A percentile compares a stretch with the other conserved stretches of the same genome.
phyloP scores from a whole-genome alignment of 768 basidiomycete genomes.

The Termitomyces sp. region DNA sequence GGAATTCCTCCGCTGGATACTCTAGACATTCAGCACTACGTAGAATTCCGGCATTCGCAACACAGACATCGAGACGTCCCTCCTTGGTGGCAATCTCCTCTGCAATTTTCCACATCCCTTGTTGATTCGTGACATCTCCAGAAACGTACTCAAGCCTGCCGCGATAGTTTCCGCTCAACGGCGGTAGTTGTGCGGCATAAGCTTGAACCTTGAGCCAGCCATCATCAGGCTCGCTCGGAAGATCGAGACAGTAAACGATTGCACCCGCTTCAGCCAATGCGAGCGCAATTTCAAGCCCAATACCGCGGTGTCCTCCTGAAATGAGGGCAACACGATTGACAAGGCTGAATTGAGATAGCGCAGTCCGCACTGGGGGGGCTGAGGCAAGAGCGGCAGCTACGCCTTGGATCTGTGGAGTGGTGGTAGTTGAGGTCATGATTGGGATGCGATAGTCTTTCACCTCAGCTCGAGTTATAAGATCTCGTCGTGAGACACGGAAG shows the following conservation, averaged over 20 bases:
- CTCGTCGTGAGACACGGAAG: constrained; percentile 3
- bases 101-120: constrained; percentile 36
- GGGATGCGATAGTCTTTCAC: neutral
- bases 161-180: constrained; percentile 16
- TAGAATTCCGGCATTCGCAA: constrained; percentile 64
- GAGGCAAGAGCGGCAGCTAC: constrained; percentile 19
- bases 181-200: constrained; percentile 31
- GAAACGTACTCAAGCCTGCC: constrained; percentile 40
- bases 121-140: constrained; percentile 54
- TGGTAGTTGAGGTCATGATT: constrained; percentile 1
- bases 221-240: constrained; percentile 38
- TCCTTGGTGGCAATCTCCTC: constrained; percentile 54
- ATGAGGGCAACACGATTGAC: constrained; percentile 41
- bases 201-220: constrained; percentile 44
- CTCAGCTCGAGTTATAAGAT: neutral
- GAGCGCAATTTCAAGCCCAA: constrained; percentile 42
- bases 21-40: constrained; percentile 45
- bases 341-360: constrained; percentile 33
- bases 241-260: constrained; percentile 55
- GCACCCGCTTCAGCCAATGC: constrained; percentile 23
- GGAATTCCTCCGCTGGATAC: constrained; percentile 50
- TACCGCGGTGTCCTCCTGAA: constrained; percentile 49
- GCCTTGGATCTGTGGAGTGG: constrained; percentile 7
- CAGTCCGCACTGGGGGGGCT: constrained; percentile 8
- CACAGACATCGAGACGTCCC: constrained; percentile 56